Evolutionary conservation across 805 yeast species (phyloP).

Genomic region (Naumovozyma dairenensis): DNA sequence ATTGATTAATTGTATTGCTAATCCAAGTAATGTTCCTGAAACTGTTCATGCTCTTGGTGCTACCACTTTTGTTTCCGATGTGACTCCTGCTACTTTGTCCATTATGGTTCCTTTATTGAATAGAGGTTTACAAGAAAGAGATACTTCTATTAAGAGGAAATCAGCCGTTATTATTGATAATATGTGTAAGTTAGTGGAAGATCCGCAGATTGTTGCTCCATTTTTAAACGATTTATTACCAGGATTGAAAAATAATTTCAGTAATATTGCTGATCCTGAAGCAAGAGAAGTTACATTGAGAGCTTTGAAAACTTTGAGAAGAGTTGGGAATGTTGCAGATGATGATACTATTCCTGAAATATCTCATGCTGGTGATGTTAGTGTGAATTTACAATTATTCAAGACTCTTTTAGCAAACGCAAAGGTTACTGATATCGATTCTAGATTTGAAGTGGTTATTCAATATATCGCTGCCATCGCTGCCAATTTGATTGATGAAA

Average conservation of each 20-base stretch:
- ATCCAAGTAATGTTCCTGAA: constrained; percentile 94
- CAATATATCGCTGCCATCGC: constrained; percentile 87
- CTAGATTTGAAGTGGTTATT: constrained; percentile 67
- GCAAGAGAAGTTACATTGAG: constrained; percentile 96
- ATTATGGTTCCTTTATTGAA: constrained; percentile 96
- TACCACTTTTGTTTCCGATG: constrained; percentile 97
- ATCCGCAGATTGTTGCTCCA: constrained; percentile 99
- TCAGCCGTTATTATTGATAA: constrained; percentile 97
- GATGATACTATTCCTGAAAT: constrained; percentile 88
- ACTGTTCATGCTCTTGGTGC: constrained; percentile 98
- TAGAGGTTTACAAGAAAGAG: constrained; percentile 99
- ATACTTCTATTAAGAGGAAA: constrained; percentile 97
- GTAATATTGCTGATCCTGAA: constrained; percentile 98
- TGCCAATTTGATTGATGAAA: constrained; percentile 97
- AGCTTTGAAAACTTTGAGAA: constrained; percentile 90
- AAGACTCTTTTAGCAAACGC: constrained; percentile 55
- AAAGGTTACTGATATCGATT: constrained; percentile 53
- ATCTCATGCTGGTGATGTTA: constrained; percentile 93
- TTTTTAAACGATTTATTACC: constrained; percentile 90
- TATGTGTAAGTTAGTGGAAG: constrained; percentile 99
- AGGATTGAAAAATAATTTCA: constrained; percentile 82
- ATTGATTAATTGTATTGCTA: constrained; percentile 88
- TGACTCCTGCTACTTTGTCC: constrained; percentile 95
- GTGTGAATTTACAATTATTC: constrained; percentile 74
- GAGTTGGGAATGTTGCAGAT: constrained; percentile 92